phyloP scores from a whole-genome alignment of 306 rosid genomes.

The Alnus rubra region DNA sequence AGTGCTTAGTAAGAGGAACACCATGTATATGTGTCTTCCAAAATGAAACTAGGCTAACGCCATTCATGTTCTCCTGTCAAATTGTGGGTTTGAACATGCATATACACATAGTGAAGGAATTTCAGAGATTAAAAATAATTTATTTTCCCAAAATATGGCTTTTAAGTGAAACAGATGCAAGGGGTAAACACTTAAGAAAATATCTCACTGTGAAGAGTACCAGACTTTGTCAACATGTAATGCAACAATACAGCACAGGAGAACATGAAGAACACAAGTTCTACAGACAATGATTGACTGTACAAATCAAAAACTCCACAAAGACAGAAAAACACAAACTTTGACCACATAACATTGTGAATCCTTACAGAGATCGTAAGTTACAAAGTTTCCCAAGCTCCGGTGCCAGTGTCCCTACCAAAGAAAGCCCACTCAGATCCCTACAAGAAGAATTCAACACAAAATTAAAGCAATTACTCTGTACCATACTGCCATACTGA shows the following conservation, averaged over 20 bases:
- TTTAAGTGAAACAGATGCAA: not conserved
- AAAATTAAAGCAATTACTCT: slow-evolving; percentile 1
- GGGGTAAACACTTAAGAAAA: not conserved
- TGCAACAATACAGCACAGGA: not conserved
- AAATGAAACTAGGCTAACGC: not conserved
- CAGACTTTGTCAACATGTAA: not conserved
- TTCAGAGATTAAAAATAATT: not conserved
- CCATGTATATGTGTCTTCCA: not conserved
- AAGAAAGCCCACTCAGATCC: slow-evolving; percentile 59
- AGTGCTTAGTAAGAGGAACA: not conserved
- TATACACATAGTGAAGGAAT: not conserved
- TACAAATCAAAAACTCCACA: slow-evolving; percentile 1
- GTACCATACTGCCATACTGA: not conserved
- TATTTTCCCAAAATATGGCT: not conserved
- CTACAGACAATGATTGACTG: not conserved
- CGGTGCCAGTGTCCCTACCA: slow-evolving; percentile 84
- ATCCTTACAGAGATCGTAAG: slow-evolving; percentile 70
- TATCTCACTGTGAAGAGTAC: not conserved
- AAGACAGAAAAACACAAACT: not conserved
- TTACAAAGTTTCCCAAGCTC: slow-evolving; percentile 72
- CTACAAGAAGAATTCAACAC: slow-evolving; percentile 44
- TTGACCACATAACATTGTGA: not conserved
- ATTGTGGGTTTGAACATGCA: not conserved
- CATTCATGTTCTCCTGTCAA: not conserved
- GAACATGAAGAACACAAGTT: not conserved